Evolutionary conservation across 2,329 filamentous ascomycete genomes (phyloP).

Genomic region (Fusarium poae): DNA sequence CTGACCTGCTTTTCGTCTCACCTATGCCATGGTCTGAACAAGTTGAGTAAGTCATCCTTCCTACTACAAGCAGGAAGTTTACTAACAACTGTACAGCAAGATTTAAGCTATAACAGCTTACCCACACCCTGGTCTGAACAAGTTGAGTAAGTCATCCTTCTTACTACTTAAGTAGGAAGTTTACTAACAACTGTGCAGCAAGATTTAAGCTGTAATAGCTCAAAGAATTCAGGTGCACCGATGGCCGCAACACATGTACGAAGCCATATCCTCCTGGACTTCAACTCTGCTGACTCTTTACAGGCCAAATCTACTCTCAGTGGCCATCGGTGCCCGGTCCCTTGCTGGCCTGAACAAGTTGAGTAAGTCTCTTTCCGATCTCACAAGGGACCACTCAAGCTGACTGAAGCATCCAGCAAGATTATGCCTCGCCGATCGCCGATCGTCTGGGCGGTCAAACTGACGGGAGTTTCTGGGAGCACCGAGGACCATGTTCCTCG

Average conservation of each 20-base stretch:
- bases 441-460: too few species aligned
- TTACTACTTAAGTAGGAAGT: too few species aligned
- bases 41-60: not conserved
- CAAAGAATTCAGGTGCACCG: not conserved
- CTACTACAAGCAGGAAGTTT: not conserved
- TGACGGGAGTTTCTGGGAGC: too few species aligned
- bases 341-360: too few species aligned
- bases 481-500: not conserved
- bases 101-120: not conserved
- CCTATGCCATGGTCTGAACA: too few species aligned
- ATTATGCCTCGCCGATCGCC: not conserved
- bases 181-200: not conserved
- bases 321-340: not conserved
- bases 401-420: not conserved
- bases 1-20: not conserved
- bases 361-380: not conserved
- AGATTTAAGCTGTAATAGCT: not conserved
- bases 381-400: not conserved
- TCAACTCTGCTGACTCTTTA: not conserved
- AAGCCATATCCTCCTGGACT: not conserved
- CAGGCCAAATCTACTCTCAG: not conserved
- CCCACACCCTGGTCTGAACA: too few species aligned
- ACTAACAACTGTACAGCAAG: not conserved
- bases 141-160: not conserved
- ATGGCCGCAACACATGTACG: conserved; percentile 10